These are phyloP conservation scores for Parietichytrium sp. DNA, from an alignment of 108 stramenopile genomes.

Conservation along the genomic window DNA sequence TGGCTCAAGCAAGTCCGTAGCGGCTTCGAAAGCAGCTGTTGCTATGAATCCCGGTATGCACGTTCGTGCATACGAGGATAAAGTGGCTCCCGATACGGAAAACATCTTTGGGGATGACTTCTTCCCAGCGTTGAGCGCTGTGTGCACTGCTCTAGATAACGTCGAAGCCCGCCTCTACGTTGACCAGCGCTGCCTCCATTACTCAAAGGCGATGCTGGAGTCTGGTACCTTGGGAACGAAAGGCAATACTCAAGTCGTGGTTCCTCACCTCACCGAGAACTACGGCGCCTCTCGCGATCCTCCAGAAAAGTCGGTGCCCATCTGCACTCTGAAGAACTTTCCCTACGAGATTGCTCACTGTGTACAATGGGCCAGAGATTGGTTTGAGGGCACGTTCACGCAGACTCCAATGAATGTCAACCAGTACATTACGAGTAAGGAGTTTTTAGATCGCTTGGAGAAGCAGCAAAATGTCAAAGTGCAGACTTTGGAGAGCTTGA, in stretches of 20 bases:
- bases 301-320: conserved; percentile 93
- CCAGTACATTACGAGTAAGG: conserved; percentile 73
- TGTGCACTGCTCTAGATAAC: conserved; percentile 97
- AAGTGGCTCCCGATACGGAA: conserved; percentile 89
- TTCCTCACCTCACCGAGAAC: conserved; percentile 91
- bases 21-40: conserved; percentile 79
- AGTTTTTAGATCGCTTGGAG: conserved; percentile 73
- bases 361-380: conserved; percentile 97
- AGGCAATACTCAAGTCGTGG: conserved; percentile 94
- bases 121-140: conserved; percentile 84
- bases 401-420: conserved; percentile 92
- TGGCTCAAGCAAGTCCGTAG: conserved; percentile 82
- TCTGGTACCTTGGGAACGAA: conserved; percentile 96
- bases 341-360: conserved; percentile 98
- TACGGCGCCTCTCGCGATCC: conserved; percentile 96
- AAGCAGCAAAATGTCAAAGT: conserved; percentile 84
- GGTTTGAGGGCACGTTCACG: conserved; percentile 95
- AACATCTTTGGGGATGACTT: conserved; percentile 93
- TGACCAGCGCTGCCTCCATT: conserved; percentile 91
- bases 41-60: conserved; percentile 86
- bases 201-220: conserved; percentile 94
- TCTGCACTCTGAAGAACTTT: conserved; percentile 99
- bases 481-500: conserved; percentile 78
- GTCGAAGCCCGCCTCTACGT: conserved; percentile 97
- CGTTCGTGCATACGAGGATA: conserved; percentile 80